Percentiles rank a stretch among this genome's conserved stretches.
phyloP scores from a whole-genome alignment of 352 stramenopile species.

The Plasmopara viticola region DNA sequence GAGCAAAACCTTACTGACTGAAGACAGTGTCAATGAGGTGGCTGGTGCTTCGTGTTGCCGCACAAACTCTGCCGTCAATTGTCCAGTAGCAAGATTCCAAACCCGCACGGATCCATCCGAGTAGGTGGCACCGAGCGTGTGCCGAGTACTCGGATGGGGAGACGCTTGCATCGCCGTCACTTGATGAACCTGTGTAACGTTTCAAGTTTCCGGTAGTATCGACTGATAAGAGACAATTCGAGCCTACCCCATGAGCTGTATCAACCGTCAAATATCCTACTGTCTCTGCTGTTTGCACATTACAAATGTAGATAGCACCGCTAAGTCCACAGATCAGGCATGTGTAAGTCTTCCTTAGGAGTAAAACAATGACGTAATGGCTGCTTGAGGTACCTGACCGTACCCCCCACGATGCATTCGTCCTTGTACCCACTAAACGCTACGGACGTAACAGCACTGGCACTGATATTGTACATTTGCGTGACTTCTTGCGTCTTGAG shows the following conservation, averaged over 20 bases:
- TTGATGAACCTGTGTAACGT: constrained; percentile 31
- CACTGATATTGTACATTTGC: constrained; percentile 56
- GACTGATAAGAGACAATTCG: neutral
- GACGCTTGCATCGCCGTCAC: constrained; percentile 52
- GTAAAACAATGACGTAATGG: neutral
- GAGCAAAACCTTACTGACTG: constrained; percentile 65
- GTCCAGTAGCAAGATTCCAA: constrained; percentile 53
- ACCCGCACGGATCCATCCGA: constrained; percentile 56
- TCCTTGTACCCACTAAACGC: constrained; percentile 70
- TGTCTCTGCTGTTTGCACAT: constrained; percentile 51
- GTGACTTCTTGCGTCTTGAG: constrained; percentile 69
- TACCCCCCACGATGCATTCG: constrained; percentile 64
- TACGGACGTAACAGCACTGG: constrained; percentile 55
- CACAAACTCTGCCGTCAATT: constrained; percentile 51
- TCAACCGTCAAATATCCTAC: constrained; percentile 46
- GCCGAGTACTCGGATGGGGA: constrained; percentile 52
- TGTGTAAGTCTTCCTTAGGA: too few relatives aligned
- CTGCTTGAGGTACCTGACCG: constrained; percentile 32
- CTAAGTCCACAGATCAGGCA: constrained; percentile 13
- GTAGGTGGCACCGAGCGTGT: constrained; percentile 52
- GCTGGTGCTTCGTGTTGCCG: constrained; percentile 50
- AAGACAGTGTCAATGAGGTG: constrained; percentile 51
- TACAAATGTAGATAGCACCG: constrained; percentile 55
- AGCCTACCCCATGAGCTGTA: constrained; percentile 28
- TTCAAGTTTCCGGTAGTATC: neutral